phyloP scores from a whole-genome alignment of 371 early-diverging fungal species.

The Lichtheimia hyalospora region DNA sequence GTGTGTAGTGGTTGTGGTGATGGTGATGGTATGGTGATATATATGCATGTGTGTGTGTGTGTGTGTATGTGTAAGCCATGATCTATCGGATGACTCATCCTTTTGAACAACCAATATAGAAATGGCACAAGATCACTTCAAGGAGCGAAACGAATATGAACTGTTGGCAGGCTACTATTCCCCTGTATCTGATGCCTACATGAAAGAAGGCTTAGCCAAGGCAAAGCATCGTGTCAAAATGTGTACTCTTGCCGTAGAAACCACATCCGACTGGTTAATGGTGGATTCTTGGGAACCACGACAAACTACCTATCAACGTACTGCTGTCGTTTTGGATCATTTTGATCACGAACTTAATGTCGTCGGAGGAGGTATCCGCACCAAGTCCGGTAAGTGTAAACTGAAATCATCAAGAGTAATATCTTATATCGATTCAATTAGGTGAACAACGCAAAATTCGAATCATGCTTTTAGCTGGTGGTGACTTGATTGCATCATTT shows the following conservation, averaged over 20 bases:
- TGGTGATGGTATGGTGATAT: no score
- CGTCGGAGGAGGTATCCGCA: slow-evolving; percentile 51
- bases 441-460: slow-evolving; percentile 44
- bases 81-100: no score
- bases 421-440: not conserved
- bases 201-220: slow-evolving; percentile 87
- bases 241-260: slow-evolving; percentile 87
- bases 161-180: slow-evolving; percentile 94
- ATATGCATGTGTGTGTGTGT: no score
- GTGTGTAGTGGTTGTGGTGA: no score
- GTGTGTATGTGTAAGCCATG: no score
- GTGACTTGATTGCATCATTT: slow-evolving; percentile 95
- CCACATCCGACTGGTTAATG: slow-evolving; percentile 88
- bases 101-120: slow-evolving; percentile 51
- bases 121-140: slow-evolving; percentile 90
- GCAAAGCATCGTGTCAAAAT: slow-evolving; percentile 89
- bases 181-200: slow-evolving; percentile 92
- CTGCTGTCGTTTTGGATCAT: slow-evolving; percentile 92
- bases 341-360: slow-evolving; percentile 87
- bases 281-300: slow-evolving; percentile 95
- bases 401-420: not conserved
- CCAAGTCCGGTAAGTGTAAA: slow-evolving; percentile 34
- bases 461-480: slow-evolving; percentile 94
- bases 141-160: slow-evolving; percentile 73
- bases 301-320: slow-evolving; percentile 82